Evolutionary conservation across 2,329 filamentous ascomycete species (phyloP).

Genomic region (Penicillium sp.): DNA sequence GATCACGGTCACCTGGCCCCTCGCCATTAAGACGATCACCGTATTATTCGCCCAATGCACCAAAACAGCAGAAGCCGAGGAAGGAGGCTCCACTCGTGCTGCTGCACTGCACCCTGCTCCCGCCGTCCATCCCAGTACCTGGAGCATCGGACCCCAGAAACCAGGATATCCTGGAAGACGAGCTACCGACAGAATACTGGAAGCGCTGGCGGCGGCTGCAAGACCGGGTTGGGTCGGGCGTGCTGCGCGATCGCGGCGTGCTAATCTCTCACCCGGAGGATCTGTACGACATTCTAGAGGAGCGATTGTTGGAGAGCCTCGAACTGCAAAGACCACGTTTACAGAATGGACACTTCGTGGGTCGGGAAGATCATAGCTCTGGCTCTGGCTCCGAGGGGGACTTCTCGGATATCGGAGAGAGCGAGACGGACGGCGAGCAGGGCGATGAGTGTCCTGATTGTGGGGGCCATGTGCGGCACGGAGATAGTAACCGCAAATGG

Average conservation of each 20-base stretch:
- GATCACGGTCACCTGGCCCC: slow-evolving; percentile 29
- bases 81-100: slow-evolving; percentile 51
- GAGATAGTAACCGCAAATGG: slow-evolving; percentile 46
- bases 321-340: slow-evolving; percentile 49
- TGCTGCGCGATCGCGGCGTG: slow-evolving; percentile 50
- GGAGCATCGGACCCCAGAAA: slow-evolving; percentile 27
- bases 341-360: slow-evolving; percentile 52
- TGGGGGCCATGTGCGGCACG: slow-evolving; percentile 39
- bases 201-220: slow-evolving; percentile 45
- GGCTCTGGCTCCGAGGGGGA: slow-evolving; percentile 19
- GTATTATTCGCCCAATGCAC: slow-evolving; percentile 28
- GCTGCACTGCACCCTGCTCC: slow-evolving; percentile 52
- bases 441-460: slow-evolving; percentile 45
- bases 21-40: slow-evolving; percentile 28
- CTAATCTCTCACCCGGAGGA: slow-evolving; percentile 56
- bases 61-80: slow-evolving; percentile 27
- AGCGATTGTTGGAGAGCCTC: slow-evolving; percentile 52
- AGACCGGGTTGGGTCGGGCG: slow-evolving; percentile 46
- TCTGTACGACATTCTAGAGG: slow-evolving; percentile 55
- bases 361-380: slow-evolving; percentile 23
- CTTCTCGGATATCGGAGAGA: slow-evolving; percentile 25
- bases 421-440: slow-evolving; percentile 31
- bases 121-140: slow-evolving; percentile 44
- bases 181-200: slow-evolving; percentile 42
- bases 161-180: slow-evolving; percentile 41